Conservation (phyloP, 768 basidiomycete species). For the Hygrophoropsis aurantiaca region DNA sequence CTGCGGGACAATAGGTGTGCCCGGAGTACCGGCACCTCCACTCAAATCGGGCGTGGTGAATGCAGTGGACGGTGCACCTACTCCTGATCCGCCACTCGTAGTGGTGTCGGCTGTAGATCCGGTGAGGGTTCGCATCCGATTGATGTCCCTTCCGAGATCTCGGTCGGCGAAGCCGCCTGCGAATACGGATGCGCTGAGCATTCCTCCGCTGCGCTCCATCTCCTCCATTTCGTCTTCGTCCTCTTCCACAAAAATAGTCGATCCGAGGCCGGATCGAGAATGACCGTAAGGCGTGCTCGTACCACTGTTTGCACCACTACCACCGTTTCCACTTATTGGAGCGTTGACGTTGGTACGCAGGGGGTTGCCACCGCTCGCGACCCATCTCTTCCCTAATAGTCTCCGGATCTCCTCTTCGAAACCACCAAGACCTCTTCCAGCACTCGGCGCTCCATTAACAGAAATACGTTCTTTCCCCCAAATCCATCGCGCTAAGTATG, state of each 20-base stretch:
- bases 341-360: constrained; percentile 62
- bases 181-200: constrained; percentile 30
- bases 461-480: constrained; percentile 66
- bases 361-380: constrained; percentile 56
- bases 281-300: constrained; percentile 67
- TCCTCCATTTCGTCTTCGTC: constrained; percentile 75
- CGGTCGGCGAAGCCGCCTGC: constrained; percentile 40
- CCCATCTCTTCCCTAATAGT: constrained; percentile 74
- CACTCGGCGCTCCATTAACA: constrained; percentile 26
- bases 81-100: constrained; percentile 28
- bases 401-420: constrained; percentile 82
- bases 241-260: constrained; percentile 63
- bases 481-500: constrained; percentile 83
- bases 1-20: constrained; percentile 33
- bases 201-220: constrained; percentile 40
- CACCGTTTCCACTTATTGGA: constrained; percentile 27
- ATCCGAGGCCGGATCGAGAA: constrained; percentile 49
- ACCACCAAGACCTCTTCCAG: constrained; percentile 44
- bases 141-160: constrained; percentile 35
- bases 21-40: constrained; percentile 25
- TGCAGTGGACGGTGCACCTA: constrained; percentile 48
- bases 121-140: constrained; percentile 57
- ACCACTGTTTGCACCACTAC: constrained; percentile 61
- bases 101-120: constrained; percentile 39
- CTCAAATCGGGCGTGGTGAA: constrained; percentile 66